Evolutionary conservation across 2,329 filamentous ascomycete genomes (phyloP).

Genomic region (Lithohypha guttulata): DNA sequence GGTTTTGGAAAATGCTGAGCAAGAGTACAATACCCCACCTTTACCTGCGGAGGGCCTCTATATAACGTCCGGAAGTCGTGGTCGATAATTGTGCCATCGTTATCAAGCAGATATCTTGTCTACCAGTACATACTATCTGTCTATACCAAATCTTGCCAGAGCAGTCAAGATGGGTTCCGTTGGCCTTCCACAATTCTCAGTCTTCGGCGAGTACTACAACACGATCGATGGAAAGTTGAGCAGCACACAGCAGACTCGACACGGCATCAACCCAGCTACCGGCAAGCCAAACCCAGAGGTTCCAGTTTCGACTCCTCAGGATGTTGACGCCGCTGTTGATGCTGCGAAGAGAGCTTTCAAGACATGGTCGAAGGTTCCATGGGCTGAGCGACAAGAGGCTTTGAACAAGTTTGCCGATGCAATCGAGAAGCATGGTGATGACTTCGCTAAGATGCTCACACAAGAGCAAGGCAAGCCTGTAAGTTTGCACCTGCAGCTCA

Average conservation of each 20-base stretch:
- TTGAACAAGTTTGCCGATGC: slow-evolving; percentile 27
- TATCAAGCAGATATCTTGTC: too few species aligned
- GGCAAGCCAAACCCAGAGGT: slow-evolving; percentile 40
- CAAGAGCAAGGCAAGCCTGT: slow-evolving; percentile 34
- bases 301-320: slow-evolving; percentile 38
- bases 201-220: slow-evolving; percentile 8
- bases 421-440: slow-evolving; percentile 28
- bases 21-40: too few species aligned
- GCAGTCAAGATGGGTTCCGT: slow-evolving; percentile 9
- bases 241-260: slow-evolving; percentile 35
- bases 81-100: too few species aligned
- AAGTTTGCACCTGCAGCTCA: slow-evolving; percentile 5
- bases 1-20: too few species aligned
- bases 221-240: slow-evolving; percentile 39
- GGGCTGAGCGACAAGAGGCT: slow-evolving; percentile 27
- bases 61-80: too few species aligned
- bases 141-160: too few species aligned
- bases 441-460: slow-evolving; percentile 30
- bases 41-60: too few species aligned
- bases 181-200: slow-evolving; percentile 1
- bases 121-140: too few species aligned
- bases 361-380: slow-evolving; percentile 33
- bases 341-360: slow-evolving; percentile 40
- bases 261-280: slow-evolving; percentile 43
- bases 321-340: slow-evolving; percentile 42